Conservation (phyloP, 768 basidiomycete genomes). For the Suillus americanus region DNA sequence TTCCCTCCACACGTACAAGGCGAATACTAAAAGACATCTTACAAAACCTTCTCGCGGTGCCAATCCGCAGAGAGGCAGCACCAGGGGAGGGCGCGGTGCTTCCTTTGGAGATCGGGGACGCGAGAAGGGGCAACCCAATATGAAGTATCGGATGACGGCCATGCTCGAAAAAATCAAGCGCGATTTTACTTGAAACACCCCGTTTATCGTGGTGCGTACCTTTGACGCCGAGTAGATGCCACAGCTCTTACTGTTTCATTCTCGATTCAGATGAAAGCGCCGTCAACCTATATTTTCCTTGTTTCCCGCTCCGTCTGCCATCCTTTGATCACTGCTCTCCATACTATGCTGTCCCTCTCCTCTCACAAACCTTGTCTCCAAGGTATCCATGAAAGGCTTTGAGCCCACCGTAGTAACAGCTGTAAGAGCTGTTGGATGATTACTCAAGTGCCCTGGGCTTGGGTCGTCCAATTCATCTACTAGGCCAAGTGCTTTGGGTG, state of each 20-base stretch:
- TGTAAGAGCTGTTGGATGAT: slow-evolving; percentile 70
- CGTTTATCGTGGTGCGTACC: slow-evolving; percentile 3
- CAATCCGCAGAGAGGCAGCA: slow-evolving; percentile 18
- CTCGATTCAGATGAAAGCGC: slow-evolving; percentile 1
- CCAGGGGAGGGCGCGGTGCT: slow-evolving; percentile 30
- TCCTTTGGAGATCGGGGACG: slow-evolving; percentile 31
- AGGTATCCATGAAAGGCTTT: slow-evolving; percentile 52
- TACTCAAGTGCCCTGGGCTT: slow-evolving; percentile 79
- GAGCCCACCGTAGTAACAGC: slow-evolving; percentile 53
- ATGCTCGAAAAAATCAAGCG: slow-evolving; percentile 86
- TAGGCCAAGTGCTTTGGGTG: slow-evolving; percentile 61
- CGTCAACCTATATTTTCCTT: slow-evolving; percentile 56
- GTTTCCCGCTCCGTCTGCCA: slow-evolving; percentile 40
- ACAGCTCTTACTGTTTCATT: slow-evolving; percentile 3
- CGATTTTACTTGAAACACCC: slow-evolving; percentile 40
- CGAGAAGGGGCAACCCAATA: slow-evolving; percentile 56
- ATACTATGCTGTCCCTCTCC: slow-evolving; percentile 33
- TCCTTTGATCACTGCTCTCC: slow-evolving; percentile 39
- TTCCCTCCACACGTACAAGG: slow-evolving; percentile 58
- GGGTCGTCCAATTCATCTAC: slow-evolving; percentile 89
- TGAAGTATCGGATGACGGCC: slow-evolving; percentile 85
- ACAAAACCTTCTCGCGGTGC: not conserved
- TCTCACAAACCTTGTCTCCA: slow-evolving; percentile 67
- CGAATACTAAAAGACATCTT: slow-evolving; percentile 35
- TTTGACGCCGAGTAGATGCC: slow-evolving; percentile 7